Base-by-base conservation (phyloP, 108 stramenopile genomes). In the Cyclotella sp. region DNA sequence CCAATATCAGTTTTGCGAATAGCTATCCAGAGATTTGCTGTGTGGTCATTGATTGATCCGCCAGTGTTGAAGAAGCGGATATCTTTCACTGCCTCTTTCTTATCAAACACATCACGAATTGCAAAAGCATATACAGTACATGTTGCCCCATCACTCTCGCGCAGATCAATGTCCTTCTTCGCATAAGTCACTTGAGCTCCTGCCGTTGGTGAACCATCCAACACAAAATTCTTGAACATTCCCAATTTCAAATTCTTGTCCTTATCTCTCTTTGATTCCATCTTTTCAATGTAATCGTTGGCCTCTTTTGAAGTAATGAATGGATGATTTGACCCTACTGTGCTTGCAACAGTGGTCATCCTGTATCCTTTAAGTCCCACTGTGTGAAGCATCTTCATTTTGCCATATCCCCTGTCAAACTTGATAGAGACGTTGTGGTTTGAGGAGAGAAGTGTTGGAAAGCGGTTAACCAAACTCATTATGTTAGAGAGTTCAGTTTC, bases 271-370 rank as follows among this genome's bases (percentile, higher is more conserved):
- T n/a, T 49, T 49, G 15, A 16, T 3, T 49, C 47, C 15, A 49
- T 16, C 15, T 16, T 49, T 16, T 16, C 47, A n/a, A 49, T 16
- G n/a, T n/a, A 49, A 16, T 49, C n/a, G 6, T 49, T 49, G 15
- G 47, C 47, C 15, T 49, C 47, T n/a, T n/a, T n/a, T n/a, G 47
- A n/a, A 16, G n/a, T n/a, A n/a, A 49, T 49, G 47, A 49, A 49
- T n/a, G 47, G 47, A n/a, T 49, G 47, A 16, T 49, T 49, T n/a
- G 47, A 49, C n/a, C 47, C 47, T n/a, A n/a, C 47, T 7, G 47
- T n/a, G 15, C 18, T n/a, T n/a, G 47, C 47, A 49, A 49, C n/a
- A 49, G 47, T 9, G 18, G n/a, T n/a, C 47, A 49, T n/a, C n/a
- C n/a, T 1, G 18, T n/a, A 16, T n/a, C 47, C 47, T n/a, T n/a